Percentiles rank a stretch among this genome's conserved stretches.
Evolutionary conservation across 441 rosid genomes (phyloP).

Genomic region (Pelargonium exstipulatum): DNA sequence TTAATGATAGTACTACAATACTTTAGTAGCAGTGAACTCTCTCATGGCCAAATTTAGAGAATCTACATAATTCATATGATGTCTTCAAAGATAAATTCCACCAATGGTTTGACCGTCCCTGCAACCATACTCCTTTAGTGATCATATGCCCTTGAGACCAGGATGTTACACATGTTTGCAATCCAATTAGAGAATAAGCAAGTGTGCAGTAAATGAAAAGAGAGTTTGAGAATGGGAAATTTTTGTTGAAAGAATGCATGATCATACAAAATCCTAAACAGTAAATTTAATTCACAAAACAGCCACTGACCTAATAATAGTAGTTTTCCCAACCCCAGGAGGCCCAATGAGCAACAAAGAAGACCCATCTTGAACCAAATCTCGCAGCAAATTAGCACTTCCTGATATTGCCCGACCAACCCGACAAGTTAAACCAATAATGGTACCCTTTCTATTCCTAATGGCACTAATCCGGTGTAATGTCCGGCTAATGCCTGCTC

Average conservation of each 20-base stretch:
- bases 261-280: too few relatives aligned
- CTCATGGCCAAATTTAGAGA: constrained; percentile 4
- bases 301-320: constrained; percentile 62
- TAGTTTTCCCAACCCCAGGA: constrained; percentile 94
- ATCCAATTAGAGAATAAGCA: too few relatives aligned
- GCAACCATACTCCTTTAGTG: too few relatives aligned
- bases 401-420: constrained; percentile 87
- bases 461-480: constrained; percentile 83
- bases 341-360: constrained; percentile 86
- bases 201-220: too few relatives aligned
- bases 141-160: too few relatives aligned
- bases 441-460: constrained; percentile 61
- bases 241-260: too few relatives aligned
- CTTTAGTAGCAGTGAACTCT: constrained; percentile 5
- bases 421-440: constrained; percentile 89
- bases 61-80: neutral
- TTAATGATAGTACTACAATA: neutral
- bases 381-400: constrained; percentile 63
- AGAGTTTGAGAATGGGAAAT: too few relatives aligned
- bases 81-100: neutral
- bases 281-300: neutral
- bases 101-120: too few relatives aligned
- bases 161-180: too few relatives aligned
- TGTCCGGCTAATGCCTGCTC: constrained; percentile 86
- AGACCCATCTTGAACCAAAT: constrained; percentile 68